Conservation (phyloP, 2,329 filamentous ascomycete species). For the Colletotrichum cereale region DNA sequence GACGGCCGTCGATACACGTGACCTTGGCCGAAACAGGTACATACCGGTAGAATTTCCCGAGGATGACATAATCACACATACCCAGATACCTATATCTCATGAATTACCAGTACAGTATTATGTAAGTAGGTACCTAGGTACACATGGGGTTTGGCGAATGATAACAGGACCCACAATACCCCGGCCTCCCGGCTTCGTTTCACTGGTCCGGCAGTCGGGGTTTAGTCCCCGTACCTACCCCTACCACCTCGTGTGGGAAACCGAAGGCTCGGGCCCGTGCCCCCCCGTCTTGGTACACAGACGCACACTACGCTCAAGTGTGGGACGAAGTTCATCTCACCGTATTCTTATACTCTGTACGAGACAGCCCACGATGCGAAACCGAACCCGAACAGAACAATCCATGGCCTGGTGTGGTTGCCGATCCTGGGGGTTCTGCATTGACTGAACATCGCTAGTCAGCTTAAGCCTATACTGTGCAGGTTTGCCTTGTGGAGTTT, state of each 20-base stretch:
- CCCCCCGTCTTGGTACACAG: not conserved
- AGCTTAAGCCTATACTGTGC: not conserved
- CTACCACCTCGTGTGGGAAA: too few species aligned
- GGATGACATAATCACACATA: not conserved
- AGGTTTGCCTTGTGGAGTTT: not conserved
- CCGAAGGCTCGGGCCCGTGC: not conserved
- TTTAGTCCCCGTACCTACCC: too few species aligned
- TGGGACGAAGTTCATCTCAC: conserved; percentile 13
- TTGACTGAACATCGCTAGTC: conserved; percentile 7
- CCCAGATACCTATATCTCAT: too few species aligned
- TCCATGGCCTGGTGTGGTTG: not conserved
- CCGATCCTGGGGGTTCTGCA: conserved; percentile 17
- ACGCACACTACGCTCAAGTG: too few species aligned
- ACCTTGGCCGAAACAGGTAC: too few species aligned
- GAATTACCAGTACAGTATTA: too few species aligned
- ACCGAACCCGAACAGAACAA: conserved; percentile 32
- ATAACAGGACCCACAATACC: not conserved
- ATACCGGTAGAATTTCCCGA: too few species aligned
- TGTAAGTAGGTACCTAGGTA: too few species aligned
- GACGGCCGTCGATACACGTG: not conserved
- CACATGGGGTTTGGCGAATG: too few species aligned
- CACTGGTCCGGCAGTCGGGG: not conserved
- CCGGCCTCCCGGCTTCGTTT: not conserved
- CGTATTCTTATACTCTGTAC: not conserved
- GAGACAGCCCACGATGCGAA: conserved; percentile 29